Evolutionary conservation across 805 yeast genomes (phyloP).

Genomic region (Blastobotrys peoriensis): DNA sequence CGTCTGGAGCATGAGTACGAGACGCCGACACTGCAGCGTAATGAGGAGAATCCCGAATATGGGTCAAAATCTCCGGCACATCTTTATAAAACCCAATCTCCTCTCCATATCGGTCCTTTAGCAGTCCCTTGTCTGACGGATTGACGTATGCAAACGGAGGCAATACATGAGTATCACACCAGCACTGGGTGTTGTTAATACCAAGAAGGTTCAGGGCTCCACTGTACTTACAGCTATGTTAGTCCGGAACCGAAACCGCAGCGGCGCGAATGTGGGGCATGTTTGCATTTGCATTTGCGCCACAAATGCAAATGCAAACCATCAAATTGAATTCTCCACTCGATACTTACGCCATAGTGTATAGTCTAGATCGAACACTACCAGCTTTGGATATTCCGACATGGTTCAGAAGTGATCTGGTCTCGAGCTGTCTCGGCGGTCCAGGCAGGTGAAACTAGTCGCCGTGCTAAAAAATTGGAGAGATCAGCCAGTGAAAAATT

Average conservation of each 20-base stretch:
- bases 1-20: conserved; percentile 68
- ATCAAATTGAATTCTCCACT: too few species aligned
- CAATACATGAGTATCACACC: conserved; percentile 73
- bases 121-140: conserved; percentile 26
- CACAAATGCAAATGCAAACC: too few species aligned
- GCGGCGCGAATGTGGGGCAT: too few species aligned
- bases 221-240: conserved; percentile 8
- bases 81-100: conserved; percentile 57
- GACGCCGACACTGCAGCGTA: conserved; percentile 60
- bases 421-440: too few species aligned
- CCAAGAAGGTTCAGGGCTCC: conserved; percentile 22
- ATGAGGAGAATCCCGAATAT: conserved; percentile 43
- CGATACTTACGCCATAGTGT: conserved; percentile 64
- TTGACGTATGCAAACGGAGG: conserved; percentile 43
- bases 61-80: conserved; percentile 56
- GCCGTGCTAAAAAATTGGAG: too few species aligned
- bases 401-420: too few species aligned
- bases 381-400: conserved; percentile 41
- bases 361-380: conserved; percentile 70
- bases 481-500: too few species aligned
- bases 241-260: too few species aligned
- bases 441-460: too few species aligned
- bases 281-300: too few species aligned
- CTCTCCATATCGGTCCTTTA: conserved; percentile 52
- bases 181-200: conserved; percentile 35